Evolutionary conservation across 495 filamentous ascomycete species (phyloP), one percentile per base, ranked within the genome.

Genomic region (Tuber borchii): DNA sequence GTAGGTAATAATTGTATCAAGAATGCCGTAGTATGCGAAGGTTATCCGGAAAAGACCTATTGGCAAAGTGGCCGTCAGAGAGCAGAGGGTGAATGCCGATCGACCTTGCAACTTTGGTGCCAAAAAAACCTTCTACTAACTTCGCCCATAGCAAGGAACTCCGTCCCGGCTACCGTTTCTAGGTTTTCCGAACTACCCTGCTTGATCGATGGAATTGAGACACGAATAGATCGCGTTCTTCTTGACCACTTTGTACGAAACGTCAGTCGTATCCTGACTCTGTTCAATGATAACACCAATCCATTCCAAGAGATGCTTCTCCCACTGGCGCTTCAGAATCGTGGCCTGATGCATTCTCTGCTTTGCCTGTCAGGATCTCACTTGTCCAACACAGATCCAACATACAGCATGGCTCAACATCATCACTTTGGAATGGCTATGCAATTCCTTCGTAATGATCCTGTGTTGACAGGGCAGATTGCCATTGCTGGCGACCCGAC

Each of bases 21-120:
- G 86, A 97, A 97, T 84, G 92, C 93, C 37, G 92, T 97, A 69
- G 89, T 93, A 17, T 97, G 94, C 81, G 94, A 97, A 85, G 94
- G 94, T 20, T 97, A 97, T 82, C 93, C 91, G n/a, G 91, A 93
- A 71, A 93, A 92, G 83, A 91, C 92, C 72, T 88, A 93, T 70
- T 97, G 94, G 94, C 94, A 87, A 78, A 85, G 78, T 37, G 74
- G 82, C 51, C 78, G 69, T 70, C 76, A 82, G 77, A 79, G 77
- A 75, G 74, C 78, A 83, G 82, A 85, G 79, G 77, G 80, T 80
- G 77, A 79, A 77, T 78, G 70, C 44, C 73, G 45, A 70, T 34
- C 40, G 43, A 22, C 34, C 17, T 26, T 70, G 69, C 68, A 69
- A 72, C 76, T 74, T 77, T 71, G 74, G 76, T 74, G 78, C 76